Percentiles rank a stretch among this genome's conserved stretches.
Evolutionary conservation across 306 rosid species (phyloP).

Genomic region (Citrullus colocynthis): DNA sequence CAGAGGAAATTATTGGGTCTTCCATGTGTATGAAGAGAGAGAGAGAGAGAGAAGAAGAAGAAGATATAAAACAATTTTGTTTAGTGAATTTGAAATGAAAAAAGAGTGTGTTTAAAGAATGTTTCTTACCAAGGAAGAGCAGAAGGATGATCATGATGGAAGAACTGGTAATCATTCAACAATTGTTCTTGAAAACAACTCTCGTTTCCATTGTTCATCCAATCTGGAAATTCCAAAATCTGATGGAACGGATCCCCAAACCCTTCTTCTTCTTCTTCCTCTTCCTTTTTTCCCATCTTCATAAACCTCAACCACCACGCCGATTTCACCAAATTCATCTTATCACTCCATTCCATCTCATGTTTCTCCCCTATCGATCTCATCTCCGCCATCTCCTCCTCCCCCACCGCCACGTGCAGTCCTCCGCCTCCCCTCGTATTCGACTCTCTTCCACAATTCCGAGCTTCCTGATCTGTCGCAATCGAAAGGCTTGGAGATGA

Average conservation of each 20-base stretch:
- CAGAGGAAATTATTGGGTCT: neutral
- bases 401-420: constrained; percentile 64
- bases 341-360: constrained; percentile 11
- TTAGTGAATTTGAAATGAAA: neutral
- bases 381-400: constrained; percentile 75
- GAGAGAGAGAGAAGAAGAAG: no score
- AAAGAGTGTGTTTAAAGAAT: neutral
- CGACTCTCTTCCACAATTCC: neutral
- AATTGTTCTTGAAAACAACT: constrained; percentile 35
- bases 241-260: constrained; percentile 29
- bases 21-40: no score
- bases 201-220: constrained; percentile 57
- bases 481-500: constrained; percentile 1
- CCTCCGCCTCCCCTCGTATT: constrained; percentile 31
- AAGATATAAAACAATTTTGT: no score
- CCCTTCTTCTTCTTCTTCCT: constrained; percentile 22
- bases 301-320: constrained; percentile 80
- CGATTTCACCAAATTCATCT: constrained; percentile 15
- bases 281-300: constrained; percentile 37
- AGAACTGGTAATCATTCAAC: constrained; percentile 17
- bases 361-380: constrained; percentile 41
- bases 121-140: constrained; percentile 66
- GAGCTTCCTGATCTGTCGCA: neutral
- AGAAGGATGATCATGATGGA: constrained; percentile 23
- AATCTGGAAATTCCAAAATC: constrained; percentile 61